A percentile compares a stretch with the other conserved stretches of the same genome.
Conservation (phyloP, 345 rosid species). For the Viola odorata region DNA sequence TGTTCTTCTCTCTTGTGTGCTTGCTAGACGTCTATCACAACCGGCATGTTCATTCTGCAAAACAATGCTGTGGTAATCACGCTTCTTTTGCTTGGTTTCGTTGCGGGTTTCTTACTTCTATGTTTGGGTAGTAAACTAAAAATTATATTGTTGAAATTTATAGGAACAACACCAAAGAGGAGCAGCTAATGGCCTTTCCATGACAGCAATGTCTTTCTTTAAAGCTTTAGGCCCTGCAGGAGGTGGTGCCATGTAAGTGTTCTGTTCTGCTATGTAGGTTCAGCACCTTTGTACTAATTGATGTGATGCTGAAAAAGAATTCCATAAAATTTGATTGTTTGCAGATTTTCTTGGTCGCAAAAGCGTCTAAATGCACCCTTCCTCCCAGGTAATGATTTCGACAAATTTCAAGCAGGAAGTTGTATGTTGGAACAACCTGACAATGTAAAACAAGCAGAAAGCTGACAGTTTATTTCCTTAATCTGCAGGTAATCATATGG, state of each 20-base stretch:
- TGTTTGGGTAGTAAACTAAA: background rate
- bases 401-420: background rate
- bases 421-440: background rate
- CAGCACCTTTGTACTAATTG: no score
- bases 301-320: background rate
- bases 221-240: no score
- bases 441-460: no score
- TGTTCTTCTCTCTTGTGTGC: no score
- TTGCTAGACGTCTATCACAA: conserved; percentile 36
- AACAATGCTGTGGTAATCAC: conserved; percentile 49
- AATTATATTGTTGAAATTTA: background rate
- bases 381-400: conserved; percentile 32
- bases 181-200: no score
- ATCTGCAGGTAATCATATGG: no score
- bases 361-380: conserved; percentile 36
- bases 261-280: background rate
- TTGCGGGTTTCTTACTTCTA: no score
- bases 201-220: no score
- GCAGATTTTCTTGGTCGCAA: conserved; percentile 55
- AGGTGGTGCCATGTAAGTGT: conserved; percentile 42
- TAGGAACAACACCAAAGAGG: conserved; percentile 58
- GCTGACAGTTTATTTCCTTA: no score
- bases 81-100: background rate
- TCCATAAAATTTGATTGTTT: background rate
- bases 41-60: conserved; percentile 59